Conservation (phyloP, 306 rosid genomes). For the Inga laurina region DNA sequence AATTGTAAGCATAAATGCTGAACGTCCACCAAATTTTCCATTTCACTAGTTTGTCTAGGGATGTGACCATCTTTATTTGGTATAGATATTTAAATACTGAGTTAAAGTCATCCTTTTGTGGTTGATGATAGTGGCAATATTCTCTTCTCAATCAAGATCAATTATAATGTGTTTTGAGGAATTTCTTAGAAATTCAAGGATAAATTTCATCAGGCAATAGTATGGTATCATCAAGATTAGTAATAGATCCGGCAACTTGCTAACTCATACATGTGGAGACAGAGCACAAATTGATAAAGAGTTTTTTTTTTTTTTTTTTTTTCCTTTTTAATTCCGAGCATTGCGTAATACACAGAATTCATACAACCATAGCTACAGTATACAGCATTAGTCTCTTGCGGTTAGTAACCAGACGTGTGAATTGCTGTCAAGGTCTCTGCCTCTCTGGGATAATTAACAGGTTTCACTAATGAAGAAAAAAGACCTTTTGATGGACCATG, state of each 20-base stretch:
- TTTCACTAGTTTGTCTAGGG: background rate
- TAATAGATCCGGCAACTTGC: background rate
- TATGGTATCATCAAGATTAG: background rate
- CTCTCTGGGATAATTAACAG: background rate
- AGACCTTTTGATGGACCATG: background rate
- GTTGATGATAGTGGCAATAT: background rate
- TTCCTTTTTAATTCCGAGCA: background rate
- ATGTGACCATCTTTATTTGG: background rate
- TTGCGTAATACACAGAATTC: background rate
- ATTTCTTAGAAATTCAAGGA: background rate
- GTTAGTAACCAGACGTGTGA: too few species aligned
- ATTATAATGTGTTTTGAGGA: background rate
- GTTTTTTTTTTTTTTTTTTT: too few species aligned
- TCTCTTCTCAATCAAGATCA: background rate
- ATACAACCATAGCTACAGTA: background rate
- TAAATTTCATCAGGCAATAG: background rate
- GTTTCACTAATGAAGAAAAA: background rate
- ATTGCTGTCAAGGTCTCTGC: background rate
- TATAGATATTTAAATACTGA: background rate
- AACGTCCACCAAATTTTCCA: conserved; percentile 6
- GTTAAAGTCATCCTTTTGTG: background rate
- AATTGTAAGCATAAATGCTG: background rate
- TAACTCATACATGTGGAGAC: background rate
- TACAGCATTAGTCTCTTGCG: background rate
- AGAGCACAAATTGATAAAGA: background rate